A percentile compares a stretch with the other conserved stretches of the same genome.
Conservation (phyloP, 139 green algal species). For the Bryopsis sp. region DNA sequence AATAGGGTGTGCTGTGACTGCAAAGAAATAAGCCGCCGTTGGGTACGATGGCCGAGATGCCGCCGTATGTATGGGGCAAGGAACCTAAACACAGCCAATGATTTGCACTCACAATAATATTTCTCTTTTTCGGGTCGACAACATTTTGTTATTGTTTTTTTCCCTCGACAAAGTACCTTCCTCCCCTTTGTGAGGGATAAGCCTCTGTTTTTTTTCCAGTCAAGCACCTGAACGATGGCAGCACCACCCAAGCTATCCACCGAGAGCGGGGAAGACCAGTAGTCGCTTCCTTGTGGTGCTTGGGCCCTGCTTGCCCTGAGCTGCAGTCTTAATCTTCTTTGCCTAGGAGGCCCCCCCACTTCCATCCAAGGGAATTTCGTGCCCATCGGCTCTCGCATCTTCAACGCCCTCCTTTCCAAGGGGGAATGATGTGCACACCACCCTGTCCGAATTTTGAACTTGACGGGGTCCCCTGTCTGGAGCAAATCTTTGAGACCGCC, state of each 20-base stretch:
- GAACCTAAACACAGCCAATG: too few species aligned
- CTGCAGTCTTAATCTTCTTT: neutral
- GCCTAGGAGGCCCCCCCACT: neutral
- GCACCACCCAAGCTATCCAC: neutral
- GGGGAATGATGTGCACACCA: neutral
- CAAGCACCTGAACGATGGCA: neutral
- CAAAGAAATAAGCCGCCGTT: neutral
- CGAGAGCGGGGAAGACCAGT: slow-evolving; percentile 1
- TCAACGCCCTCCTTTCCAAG: too few species aligned
- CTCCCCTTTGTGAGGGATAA: too few species aligned
- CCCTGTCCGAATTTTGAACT: slow-evolving; percentile 1
- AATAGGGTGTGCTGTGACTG: neutral
- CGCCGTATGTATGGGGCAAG: neutral
- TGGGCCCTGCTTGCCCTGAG: neutral
- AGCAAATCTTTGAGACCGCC: too few species aligned
- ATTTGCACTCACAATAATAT: too few species aligned
- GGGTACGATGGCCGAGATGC: neutral
- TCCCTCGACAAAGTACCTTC: too few species aligned
- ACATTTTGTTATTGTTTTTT: too few species aligned
- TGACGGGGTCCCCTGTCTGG: neutral
- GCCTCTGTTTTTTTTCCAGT: too few species aligned
- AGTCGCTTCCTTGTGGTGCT: slow-evolving; percentile 3
- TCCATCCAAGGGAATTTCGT: slow-evolving; percentile 3
- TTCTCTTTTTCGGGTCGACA: too few species aligned
- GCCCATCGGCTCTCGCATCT: neutral